A percentile compares a stretch with the other conserved stretches of the same genome.
Evolutionary conservation across 345 rosid species (phyloP).

Genomic region (Erodium maritimum): DNA sequence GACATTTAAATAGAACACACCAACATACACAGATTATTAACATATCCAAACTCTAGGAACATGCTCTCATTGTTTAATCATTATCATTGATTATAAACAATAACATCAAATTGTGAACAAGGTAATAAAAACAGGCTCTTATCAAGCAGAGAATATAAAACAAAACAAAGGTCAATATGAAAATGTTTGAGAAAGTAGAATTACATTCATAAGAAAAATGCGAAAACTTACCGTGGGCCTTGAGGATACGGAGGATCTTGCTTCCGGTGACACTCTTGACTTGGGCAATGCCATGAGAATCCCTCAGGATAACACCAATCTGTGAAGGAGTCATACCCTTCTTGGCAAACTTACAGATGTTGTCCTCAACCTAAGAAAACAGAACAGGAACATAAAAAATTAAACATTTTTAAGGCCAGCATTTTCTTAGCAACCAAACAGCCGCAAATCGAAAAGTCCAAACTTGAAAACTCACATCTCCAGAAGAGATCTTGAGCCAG

Average conservation of each 20-base stretch:
- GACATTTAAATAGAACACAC: too few species aligned
- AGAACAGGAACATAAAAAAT: too few species aligned
- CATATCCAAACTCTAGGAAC: too few species aligned
- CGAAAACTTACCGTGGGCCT: constrained; percentile 21
- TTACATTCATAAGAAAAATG: neutral
- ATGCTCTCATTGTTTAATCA: too few species aligned
- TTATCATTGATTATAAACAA: too few species aligned
- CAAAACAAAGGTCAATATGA: neutral
- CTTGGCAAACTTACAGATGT: constrained; percentile 42
- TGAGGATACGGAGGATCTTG: constrained; percentile 37
- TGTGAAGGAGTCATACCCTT: constrained; percentile 40
- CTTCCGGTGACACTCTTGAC: constrained; percentile 34
- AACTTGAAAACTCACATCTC: constrained; percentile 4
- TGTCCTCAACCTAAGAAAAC: constrained; percentile 25
- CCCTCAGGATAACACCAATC: constrained; percentile 38
- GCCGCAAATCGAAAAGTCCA: neutral
- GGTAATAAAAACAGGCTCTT: too few species aligned
- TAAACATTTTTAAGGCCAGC: too few species aligned
- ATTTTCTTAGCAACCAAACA: neutral
- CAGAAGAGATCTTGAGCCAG: constrained; percentile 19
- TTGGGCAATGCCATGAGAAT: constrained; percentile 40
- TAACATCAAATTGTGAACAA: too few species aligned
- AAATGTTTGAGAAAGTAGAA: neutral
- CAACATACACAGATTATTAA: too few species aligned
- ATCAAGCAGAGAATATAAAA: too few species aligned